Evolutionary conservation across 768 basidiomycete species (phyloP).

Genomic region (Boletus sensibilis): DNA sequence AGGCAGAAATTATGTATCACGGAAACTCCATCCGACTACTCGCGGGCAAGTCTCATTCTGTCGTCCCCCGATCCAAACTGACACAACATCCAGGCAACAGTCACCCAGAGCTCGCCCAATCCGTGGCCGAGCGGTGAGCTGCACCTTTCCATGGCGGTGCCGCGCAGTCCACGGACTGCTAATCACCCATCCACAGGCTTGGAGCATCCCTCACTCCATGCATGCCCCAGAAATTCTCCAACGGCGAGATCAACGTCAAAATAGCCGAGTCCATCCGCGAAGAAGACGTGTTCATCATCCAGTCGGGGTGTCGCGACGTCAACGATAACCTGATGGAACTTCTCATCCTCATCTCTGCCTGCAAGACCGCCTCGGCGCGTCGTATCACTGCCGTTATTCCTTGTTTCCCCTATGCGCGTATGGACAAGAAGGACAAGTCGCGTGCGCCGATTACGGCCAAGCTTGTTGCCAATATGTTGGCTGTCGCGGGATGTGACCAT

Average conservation of each 20-base stretch:
- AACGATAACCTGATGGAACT: constrained; percentile 99
- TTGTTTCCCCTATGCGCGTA: constrained; percentile 94
- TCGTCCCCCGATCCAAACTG: constrained; percentile 8
- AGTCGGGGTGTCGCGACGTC: constrained; percentile 84
- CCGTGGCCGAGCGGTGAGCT: constrained; percentile 96
- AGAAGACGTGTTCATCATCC: constrained; percentile 98
- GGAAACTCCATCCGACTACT: constrained; percentile 78
- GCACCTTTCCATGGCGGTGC: constrained; percentile 40
- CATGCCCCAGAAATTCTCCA: constrained; percentile 88
- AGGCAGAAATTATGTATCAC: constrained; percentile 63
- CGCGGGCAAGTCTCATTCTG: constrained; percentile 49
- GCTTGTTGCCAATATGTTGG: constrained; percentile 97
- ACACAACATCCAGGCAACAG: constrained; percentile 73
- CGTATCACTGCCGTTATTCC: constrained; percentile 97
- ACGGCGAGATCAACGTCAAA: constrained; percentile 93
- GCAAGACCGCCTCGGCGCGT: constrained; percentile 93
- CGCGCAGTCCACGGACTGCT: constrained; percentile 46
- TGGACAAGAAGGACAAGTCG: constrained; percentile 98
- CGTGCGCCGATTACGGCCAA: constrained; percentile 98
- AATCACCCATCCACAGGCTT: constrained; percentile 66
- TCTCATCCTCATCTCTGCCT: constrained; percentile 96
- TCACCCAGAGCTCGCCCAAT: constrained; percentile 94
- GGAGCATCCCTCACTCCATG: constrained; percentile 83
- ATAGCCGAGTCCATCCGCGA: constrained; percentile 95
- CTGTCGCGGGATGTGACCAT: constrained; percentile 95